These are phyloP conservation scores for Aegilops speltoides DNA, from an alignment of 176 grass and related monocot genomes.

Conservation along the genomic window DNA sequence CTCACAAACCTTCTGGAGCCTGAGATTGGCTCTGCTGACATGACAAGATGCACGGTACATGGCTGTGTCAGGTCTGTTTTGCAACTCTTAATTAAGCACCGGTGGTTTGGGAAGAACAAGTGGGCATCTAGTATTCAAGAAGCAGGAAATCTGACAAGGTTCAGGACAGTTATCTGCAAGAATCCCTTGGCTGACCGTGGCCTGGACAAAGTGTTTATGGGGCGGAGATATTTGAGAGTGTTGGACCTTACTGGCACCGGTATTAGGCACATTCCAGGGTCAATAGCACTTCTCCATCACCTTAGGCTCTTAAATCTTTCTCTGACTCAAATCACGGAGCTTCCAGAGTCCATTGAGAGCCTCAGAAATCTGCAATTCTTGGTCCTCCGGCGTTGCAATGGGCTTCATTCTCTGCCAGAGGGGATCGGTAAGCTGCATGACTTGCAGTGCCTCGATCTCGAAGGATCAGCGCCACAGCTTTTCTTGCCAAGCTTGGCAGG, in stretches of 20 bases:
- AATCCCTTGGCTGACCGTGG: slow-evolving; percentile 14
- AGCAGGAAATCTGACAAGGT: background rate
- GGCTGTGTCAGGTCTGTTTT: slow-evolving; percentile 27
- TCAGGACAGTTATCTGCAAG: slow-evolving; percentile 33
- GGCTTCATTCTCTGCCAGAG: slow-evolving; percentile 17
- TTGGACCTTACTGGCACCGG: slow-evolving; percentile 25
- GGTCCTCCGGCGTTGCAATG: slow-evolving; percentile 18
- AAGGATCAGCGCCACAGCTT: slow-evolving; percentile 5
- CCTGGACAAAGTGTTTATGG: background rate
- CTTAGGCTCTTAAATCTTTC: slow-evolving; percentile 51
- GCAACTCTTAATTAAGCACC: background rate
- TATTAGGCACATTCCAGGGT: slow-evolving; percentile 34
- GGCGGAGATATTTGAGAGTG: slow-evolving; percentile 19
- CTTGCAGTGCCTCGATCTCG: slow-evolving; percentile 37
- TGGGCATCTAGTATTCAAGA: background rate
- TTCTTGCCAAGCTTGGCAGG: slow-evolving; percentile 16
- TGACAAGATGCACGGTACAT: slow-evolving; percentile 25
- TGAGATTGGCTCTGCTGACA: background rate
- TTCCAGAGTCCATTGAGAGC: slow-evolving; percentile 33
- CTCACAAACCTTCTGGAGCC: slow-evolving; percentile 34
- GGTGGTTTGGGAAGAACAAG: background rate
- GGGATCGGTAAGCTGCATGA: slow-evolving; percentile 22
- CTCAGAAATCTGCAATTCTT: slow-evolving; percentile 46
- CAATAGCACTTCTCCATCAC: slow-evolving; percentile 25
- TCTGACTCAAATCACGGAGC: slow-evolving; percentile 20